Conservation (phyloP, 345 rosid genomes). For the Microcos paniculata region DNA sequence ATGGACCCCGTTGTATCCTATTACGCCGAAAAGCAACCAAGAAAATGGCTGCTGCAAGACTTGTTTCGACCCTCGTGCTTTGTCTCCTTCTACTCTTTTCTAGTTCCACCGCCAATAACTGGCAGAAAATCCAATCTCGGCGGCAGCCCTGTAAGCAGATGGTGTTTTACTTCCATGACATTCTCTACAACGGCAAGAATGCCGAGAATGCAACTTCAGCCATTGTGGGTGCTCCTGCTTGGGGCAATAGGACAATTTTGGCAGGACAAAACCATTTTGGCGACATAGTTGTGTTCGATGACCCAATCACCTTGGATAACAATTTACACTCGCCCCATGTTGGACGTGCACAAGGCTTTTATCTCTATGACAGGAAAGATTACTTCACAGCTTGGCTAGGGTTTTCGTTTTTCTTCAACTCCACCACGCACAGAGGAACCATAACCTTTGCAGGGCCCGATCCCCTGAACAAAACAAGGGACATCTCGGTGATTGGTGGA, state of each 20-base stretch:
- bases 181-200: conserved; percentile 41
- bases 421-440: conserved; percentile 55
- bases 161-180: conserved; percentile 52
- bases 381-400: conserved; percentile 47
- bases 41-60: too few species aligned
- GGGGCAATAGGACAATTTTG: conserved; percentile 23
- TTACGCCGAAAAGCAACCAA: too few species aligned
- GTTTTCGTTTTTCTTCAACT: conserved; percentile 61
- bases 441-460: conserved; percentile 63
- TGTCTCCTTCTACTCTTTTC: background rate
- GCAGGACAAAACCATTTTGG: conserved; percentile 27
- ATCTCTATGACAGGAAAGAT: conserved; percentile 52
- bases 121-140: background rate
- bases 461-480: conserved; percentile 37
- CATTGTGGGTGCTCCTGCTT: conserved; percentile 11
- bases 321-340: conserved; percentile 40
- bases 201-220: conserved; percentile 47
- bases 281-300: conserved; percentile 53
- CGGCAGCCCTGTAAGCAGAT: conserved; percentile 46
- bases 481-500: conserved; percentile 47
- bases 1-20: too few species aligned
- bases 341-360: conserved; percentile 62
- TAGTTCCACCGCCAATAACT: background rate
- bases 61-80: background rate
- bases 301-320: conserved; percentile 48